These are phyloP conservation scores for Ogataea dorogensis DNA, from an alignment of 805 yeast species.

Conservation along the genomic window DNA sequence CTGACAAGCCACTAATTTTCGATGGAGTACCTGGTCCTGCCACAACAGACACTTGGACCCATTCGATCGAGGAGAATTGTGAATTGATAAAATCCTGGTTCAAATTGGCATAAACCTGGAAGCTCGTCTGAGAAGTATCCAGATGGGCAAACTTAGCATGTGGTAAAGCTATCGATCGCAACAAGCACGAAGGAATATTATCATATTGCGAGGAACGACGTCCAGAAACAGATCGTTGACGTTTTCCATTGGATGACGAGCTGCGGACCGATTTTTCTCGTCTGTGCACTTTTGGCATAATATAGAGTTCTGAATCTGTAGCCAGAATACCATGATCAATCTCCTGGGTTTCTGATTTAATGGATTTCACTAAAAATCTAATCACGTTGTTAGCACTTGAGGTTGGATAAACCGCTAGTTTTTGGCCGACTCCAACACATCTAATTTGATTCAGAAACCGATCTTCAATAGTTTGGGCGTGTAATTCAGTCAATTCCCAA, in stretches of 20 bases:
- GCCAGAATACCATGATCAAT: constrained; percentile 41
- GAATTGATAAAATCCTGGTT: constrained; percentile 33
- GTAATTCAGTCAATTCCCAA: constrained; percentile 87
- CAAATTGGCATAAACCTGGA: constrained; percentile 46
- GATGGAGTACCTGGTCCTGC: constrained; percentile 48
- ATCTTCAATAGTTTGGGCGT: constrained; percentile 74
- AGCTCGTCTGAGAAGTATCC: constrained; percentile 14
- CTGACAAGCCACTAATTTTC: constrained; percentile 21
- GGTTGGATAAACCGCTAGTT: constrained; percentile 68
- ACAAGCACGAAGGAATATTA: constrained; percentile 39
- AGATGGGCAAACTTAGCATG: constrained; percentile 37
- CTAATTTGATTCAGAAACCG: constrained; percentile 77
- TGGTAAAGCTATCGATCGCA: constrained; percentile 58
- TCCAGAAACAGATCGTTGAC: constrained; percentile 31
- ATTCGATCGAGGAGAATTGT: constrained; percentile 38
- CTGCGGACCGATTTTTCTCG: constrained; percentile 11
- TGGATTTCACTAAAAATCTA: constrained; percentile 48
- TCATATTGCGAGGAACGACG: constrained; percentile 31
- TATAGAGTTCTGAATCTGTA: constrained; percentile 38
- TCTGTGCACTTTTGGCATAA: constrained; percentile 63
- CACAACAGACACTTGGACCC: constrained; percentile 50
- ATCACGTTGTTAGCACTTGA: constrained; percentile 60
- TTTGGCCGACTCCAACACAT: constrained; percentile 59
- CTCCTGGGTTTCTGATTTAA: constrained; percentile 33
- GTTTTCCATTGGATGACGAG: constrained; percentile 21